Conservation (phyloP, 352 stramenopile genomes). For the Globisporangium nodosum region DNA sequence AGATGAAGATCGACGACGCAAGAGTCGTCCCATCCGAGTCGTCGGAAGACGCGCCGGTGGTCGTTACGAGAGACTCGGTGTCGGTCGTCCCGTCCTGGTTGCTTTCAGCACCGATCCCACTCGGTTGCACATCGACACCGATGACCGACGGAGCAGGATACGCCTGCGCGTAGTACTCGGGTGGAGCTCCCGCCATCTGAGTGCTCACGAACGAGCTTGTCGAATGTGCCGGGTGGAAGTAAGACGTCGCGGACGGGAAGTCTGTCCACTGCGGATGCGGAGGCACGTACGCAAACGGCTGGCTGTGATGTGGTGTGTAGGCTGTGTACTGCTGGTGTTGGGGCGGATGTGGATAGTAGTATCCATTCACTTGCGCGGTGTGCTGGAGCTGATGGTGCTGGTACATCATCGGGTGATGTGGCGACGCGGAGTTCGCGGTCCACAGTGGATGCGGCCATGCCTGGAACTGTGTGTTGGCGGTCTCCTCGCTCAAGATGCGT, state of each 20-base stretch:
- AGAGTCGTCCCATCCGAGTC: slow-evolving; percentile 4
- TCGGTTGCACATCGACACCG: background rate
- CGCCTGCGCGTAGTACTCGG: background rate
- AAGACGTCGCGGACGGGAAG: slow-evolving; percentile 1
- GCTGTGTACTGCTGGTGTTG: slow-evolving; percentile 16
- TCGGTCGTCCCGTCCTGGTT: background rate
- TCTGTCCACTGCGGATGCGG: background rate
- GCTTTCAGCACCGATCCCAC: background rate
- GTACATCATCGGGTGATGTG: slow-evolving; percentile 1
- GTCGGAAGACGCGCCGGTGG: background rate
- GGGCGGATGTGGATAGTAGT: slow-evolving; percentile 16
- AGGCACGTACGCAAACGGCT: background rate
- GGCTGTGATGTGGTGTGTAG: background rate
- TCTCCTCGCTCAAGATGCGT: background rate
- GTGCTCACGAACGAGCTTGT: background rate
- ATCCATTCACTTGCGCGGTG: slow-evolving; percentile 17
- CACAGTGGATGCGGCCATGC: background rate
- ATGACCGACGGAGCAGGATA: slow-evolving; percentile 2
- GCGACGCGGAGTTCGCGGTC: background rate
- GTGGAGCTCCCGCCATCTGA: background rate
- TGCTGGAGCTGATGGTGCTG: slow-evolving; percentile 6
- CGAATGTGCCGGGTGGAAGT: background rate
- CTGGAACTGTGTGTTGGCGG: background rate
- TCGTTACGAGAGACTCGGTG: slow-evolving; percentile 5
- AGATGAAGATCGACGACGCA: slow-evolving; percentile 31